Evolutionary conservation across 192 early-diverging fungal species (phyloP).

Genomic region (Mortierella hygrophila): DNA sequence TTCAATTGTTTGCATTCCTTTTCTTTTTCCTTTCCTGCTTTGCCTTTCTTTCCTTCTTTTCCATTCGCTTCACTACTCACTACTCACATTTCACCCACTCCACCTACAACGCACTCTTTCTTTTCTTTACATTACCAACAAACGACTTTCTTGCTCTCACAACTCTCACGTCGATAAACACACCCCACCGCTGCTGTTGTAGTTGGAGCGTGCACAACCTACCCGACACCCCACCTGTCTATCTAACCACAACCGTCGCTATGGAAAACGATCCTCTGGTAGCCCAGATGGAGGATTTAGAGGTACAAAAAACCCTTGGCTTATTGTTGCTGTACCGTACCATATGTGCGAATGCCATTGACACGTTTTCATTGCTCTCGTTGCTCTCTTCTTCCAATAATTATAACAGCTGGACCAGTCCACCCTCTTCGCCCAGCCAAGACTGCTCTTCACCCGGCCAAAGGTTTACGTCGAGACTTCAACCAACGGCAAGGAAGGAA

Average conservation of each 20-base stretch:
- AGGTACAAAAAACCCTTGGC: conserved; percentile 11
- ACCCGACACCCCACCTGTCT: not conserved
- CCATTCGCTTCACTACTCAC: not conserved
- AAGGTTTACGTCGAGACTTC: conserved; percentile 82
- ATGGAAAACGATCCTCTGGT: conserved; percentile 45
- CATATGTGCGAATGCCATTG: not conserved
- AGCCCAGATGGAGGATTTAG: conserved; percentile 53
- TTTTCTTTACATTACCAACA: not conserved
- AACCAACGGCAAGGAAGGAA: conserved; percentile 67
- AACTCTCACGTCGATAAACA: too few relatives aligned
- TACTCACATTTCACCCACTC: not conserved
- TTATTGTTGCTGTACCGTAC: not conserved
- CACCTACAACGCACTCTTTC: not conserved
- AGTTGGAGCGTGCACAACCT: not conserved
- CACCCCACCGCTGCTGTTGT: too few relatives aligned
- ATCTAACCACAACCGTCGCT: not conserved
- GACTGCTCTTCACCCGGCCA: conserved; percentile 74
- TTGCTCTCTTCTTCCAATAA: not conserved
- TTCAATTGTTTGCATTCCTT: not conserved
- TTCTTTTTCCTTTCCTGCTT: too few relatives aligned
- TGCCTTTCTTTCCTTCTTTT: not conserved
- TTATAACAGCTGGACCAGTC: conserved; percentile 22
- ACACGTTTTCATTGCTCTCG: not conserved
- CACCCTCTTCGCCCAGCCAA: conserved; percentile 20
- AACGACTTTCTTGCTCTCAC: too few relatives aligned